phyloP scores from a whole-genome alignment of 2,329 filamentous ascomycete species.

The Paramyrothecium roridum region DNA sequence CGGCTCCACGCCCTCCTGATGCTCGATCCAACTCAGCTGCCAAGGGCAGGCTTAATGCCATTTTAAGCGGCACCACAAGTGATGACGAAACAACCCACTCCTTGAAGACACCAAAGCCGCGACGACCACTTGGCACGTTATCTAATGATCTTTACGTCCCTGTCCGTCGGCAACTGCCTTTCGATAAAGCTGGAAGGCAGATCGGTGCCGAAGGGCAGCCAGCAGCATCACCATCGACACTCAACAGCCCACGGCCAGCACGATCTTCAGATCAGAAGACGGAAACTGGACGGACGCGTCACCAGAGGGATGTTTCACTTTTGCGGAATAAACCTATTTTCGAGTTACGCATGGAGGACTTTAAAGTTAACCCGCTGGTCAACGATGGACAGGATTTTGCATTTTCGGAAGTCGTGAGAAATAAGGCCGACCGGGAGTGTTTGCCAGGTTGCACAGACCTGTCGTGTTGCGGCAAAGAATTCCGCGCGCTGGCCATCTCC shows the following conservation, averaged over 20 bases:
- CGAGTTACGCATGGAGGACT: slow-evolving; percentile 65
- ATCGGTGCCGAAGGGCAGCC: slow-evolving; percentile 8
- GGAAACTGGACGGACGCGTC: background rate
- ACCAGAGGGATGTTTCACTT: slow-evolving; percentile 16
- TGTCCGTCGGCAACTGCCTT: slow-evolving; percentile 38
- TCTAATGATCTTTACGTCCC: background rate
- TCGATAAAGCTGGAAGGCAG: slow-evolving; percentile 19
- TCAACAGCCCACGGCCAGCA: slow-evolving; percentile 1
- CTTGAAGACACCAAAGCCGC: background rate
- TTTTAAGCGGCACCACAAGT: slow-evolving; percentile 24
- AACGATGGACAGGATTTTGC: slow-evolving; percentile 72
- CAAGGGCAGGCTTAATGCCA: slow-evolving; percentile 25
- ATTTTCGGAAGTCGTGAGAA: slow-evolving; percentile 71
- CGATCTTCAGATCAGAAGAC: slow-evolving; percentile 10
- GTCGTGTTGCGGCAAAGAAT: slow-evolving; percentile 73
- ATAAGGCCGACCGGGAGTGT: slow-evolving; percentile 64
- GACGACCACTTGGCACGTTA: background rate
- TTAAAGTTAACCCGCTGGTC: slow-evolving; percentile 73
- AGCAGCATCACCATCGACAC: slow-evolving; percentile 7
- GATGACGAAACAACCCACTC: background rate
- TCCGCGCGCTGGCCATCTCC: slow-evolving; percentile 61
- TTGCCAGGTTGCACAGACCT: slow-evolving; percentile 72
- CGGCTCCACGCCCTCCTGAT: slow-evolving; percentile 5
- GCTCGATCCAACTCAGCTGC: slow-evolving; percentile 3
- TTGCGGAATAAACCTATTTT: slow-evolving; percentile 57